Evolutionary conservation across 139 green algal genomes (phyloP).

Genomic region (Deuterostichococcus epilithicus): DNA sequence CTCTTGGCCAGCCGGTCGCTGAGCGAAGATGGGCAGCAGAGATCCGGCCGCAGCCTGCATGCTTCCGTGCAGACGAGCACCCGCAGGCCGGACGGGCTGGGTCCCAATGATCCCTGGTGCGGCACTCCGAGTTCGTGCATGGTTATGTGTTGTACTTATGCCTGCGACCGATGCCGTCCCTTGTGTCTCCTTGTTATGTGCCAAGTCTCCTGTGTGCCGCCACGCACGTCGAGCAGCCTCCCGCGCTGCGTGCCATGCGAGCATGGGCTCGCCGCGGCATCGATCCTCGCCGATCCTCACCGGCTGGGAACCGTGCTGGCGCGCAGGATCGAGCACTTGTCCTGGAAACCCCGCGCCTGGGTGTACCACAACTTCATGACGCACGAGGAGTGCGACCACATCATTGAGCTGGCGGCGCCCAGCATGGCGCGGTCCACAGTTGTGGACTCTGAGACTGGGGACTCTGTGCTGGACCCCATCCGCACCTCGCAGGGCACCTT

Average conservation of each 20-base stretch:
- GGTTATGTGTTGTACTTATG: too few relatives aligned
- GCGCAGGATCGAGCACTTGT: constrained; percentile 29
- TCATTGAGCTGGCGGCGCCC: constrained; percentile 25
- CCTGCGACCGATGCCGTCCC: too few relatives aligned
- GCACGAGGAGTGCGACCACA: constrained; percentile 37
- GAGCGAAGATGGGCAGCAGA: neutral
- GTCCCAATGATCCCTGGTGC: neutral
- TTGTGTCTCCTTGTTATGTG: too few relatives aligned
- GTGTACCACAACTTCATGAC: constrained; percentile 48
- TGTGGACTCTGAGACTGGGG: constrained; percentile 47
- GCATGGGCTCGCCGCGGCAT: too few relatives aligned
- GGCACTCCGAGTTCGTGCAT: too few relatives aligned
- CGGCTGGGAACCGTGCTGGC: too few relatives aligned
- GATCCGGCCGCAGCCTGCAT: neutral
- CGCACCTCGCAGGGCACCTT: constrained; percentile 57
- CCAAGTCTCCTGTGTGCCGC: too few relatives aligned
- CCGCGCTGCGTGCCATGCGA: too few relatives aligned
- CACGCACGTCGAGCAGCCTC: too few relatives aligned
- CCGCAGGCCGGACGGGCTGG: neutral
- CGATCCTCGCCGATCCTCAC: too few relatives aligned
- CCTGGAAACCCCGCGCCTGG: constrained; percentile 39
- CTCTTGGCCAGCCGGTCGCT: neutral
- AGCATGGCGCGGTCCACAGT: constrained; percentile 45
- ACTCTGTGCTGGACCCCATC: constrained; percentile 44
- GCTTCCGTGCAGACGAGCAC: neutral